These are phyloP conservation scores for Nitzschia sp. DNA, from an alignment of 108 stramenopile genomes.

Conservation along the genomic window DNA sequence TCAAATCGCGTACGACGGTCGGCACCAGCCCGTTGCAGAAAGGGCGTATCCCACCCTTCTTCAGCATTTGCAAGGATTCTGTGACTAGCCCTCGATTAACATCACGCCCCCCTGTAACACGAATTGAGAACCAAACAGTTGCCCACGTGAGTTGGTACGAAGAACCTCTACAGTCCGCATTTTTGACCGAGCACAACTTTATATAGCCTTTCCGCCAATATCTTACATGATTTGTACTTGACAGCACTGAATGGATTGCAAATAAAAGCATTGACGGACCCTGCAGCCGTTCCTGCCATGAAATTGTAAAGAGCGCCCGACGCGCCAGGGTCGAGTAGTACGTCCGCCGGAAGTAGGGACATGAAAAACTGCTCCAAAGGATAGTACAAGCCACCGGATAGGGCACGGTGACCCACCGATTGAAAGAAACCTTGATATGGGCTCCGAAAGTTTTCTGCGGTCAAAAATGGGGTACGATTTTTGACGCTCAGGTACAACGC, in stretches of 20 bases:
- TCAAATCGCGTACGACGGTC: conserved; percentile 48
- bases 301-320: conserved; percentile 32
- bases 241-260: conserved; percentile 54
- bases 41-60: conserved; percentile 44
- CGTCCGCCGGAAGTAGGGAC: conserved; percentile 1
- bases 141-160: too few species aligned
- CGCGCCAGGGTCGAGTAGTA: neutral
- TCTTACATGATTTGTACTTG: conserved; percentile 58
- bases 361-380: conserved; percentile 50
- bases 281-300: conserved; percentile 56
- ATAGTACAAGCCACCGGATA: conserved; percentile 47
- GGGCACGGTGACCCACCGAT: conserved; percentile 53
- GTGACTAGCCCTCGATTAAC: conserved; percentile 36
- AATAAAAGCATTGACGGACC: conserved; percentile 45
- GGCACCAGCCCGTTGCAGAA: conserved; percentile 49
- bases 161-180: too few species aligned
- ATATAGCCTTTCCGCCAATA: too few species aligned
- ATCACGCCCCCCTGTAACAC: conserved; percentile 49
- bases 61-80: conserved; percentile 49
- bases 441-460: conserved; percentile 35
- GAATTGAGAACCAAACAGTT: too few species aligned
- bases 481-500: conserved; percentile 54
- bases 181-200: too few species aligned
- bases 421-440: conserved; percentile 57
- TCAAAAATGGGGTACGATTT: conserved; percentile 38